A percentile compares a stretch with the other conserved stretches of the same genome.
Conservation (phyloP, 768 basidiomycete genomes). For the Kwoniella dejecticola region DNA sequence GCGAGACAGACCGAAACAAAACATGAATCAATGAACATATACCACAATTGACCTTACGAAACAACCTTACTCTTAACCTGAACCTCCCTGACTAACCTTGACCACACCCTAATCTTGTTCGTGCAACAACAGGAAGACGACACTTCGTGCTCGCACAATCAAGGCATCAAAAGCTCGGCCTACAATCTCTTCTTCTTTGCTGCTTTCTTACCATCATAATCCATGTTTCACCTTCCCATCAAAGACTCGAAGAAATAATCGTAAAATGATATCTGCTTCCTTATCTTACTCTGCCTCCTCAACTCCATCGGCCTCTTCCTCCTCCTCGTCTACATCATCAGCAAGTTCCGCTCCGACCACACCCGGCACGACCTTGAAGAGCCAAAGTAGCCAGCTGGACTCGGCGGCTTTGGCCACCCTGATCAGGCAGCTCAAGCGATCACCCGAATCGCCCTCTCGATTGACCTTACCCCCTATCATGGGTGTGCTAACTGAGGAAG, state of each 20-base stretch:
- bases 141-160: no score
- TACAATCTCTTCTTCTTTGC: no score
- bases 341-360: neutral
- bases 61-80: neutral
- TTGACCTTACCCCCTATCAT: conserved; percentile 21
- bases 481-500: conserved; percentile 5
- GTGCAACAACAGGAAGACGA: no score
- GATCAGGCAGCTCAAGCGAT: conserved; percentile 19
- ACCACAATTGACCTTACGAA: neutral
- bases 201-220: no score
- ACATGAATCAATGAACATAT: no score
- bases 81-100: no score
- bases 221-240: no score
- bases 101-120: no score
- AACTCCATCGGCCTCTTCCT: neutral
- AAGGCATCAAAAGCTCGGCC: no score
- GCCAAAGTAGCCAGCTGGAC: neutral
- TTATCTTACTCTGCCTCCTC: neutral
- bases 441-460: conserved; percentile 16
- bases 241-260: no score
- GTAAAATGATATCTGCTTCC: neutral
- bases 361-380: no score
- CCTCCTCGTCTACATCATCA: neutral
- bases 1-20: neutral
- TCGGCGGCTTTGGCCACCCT: neutral